Conservation (phyloP, 331 rosid species). For the Spiraea crenata region DNA sequence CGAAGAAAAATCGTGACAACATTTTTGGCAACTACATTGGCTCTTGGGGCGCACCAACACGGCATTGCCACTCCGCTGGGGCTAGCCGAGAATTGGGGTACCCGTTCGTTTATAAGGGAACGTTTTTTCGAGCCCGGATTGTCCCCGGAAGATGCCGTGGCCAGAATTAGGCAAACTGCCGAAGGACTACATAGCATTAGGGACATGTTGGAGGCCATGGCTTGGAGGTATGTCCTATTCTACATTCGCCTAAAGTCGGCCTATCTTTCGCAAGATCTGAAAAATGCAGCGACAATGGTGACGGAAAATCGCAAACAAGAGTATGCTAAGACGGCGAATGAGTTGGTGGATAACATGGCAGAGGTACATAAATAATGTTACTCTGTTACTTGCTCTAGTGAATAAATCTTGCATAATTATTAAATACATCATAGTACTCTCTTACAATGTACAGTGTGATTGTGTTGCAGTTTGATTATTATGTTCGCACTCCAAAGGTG, state of each 20-base stretch:
- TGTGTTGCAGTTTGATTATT: slow-evolving; percentile 43
- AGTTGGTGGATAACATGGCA: slow-evolving; percentile 70
- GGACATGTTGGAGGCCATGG: slow-evolving; percentile 76
- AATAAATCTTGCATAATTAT: no score
- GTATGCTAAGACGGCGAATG: slow-evolving; percentile 70
- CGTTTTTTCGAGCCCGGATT: slow-evolving; percentile 69
- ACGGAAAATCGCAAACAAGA: slow-evolving; percentile 55
- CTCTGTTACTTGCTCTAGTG: no score
- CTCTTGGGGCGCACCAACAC: slow-evolving; percentile 19
- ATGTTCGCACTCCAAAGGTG: slow-evolving; percentile 80
- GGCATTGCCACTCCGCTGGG: slow-evolving; percentile 26
- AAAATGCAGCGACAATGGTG: slow-evolving; percentile 56
- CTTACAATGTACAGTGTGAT: not conserved
- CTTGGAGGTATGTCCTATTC: slow-evolving; percentile 89
- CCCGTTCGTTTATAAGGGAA: slow-evolving; percentile 62
- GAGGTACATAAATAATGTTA: slow-evolving; percentile 44
- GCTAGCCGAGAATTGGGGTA: slow-evolving; percentile 74
- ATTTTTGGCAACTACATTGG: slow-evolving; percentile 44
- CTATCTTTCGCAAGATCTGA: slow-evolving; percentile 77
- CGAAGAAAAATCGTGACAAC: slow-evolving; percentile 52
- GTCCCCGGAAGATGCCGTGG: slow-evolving; percentile 79
- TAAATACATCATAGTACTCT: no score
- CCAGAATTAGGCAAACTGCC: slow-evolving; percentile 77
- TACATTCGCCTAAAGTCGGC: slow-evolving; percentile 70
- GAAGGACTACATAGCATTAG: slow-evolving; percentile 82